Percentiles rank a stretch among this genome's conserved stretches.
Evolutionary conservation across 2,329 filamentous ascomycete species (phyloP).

Genomic region (Scytalidium lignicola): DNA sequence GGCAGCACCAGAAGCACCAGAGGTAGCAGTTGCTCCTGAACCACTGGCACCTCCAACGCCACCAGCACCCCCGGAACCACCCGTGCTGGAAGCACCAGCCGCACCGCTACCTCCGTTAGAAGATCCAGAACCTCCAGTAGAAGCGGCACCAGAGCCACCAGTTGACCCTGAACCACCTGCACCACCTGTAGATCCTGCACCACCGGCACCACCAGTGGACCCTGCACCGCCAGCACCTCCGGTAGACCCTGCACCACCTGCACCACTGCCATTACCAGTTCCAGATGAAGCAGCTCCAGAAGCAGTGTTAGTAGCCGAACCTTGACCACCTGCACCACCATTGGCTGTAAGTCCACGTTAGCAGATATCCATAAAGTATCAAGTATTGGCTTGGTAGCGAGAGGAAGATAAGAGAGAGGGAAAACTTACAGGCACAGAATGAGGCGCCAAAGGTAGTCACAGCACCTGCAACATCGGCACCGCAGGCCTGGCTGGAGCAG

Average conservation of each 20-base stretch:
- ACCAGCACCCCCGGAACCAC: background rate
- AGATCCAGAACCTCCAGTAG: background rate
- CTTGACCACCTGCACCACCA: slow-evolving; percentile 1
- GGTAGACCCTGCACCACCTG: background rate
- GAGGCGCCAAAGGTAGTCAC: slow-evolving; percentile 24
- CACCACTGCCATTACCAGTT: slow-evolving; percentile 1
- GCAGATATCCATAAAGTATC: too few relatives aligned
- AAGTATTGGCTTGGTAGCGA: background rate
- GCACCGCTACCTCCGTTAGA: background rate
- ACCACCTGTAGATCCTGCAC: slow-evolving; percentile 15
- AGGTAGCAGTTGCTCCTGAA: background rate
- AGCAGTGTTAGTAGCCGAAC: slow-evolving; percentile 3
- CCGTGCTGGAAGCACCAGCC: slow-evolving; percentile 3
- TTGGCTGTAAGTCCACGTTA: too few relatives aligned
- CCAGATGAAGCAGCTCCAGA: slow-evolving; percentile 1
- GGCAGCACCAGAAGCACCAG: background rate
- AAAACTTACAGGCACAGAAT: slow-evolving; percentile 22
- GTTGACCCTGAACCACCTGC: slow-evolving; percentile 3
- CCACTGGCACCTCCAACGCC: too few relatives aligned
- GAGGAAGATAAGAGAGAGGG: background rate
- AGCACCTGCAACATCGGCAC: slow-evolving; percentile 17
- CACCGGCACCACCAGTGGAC: slow-evolving; percentile 6
- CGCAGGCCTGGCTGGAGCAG: slow-evolving; percentile 38
- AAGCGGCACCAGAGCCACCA: background rate
- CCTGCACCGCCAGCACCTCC: slow-evolving; percentile 1